Conservation (phyloP, 225 moss, liverwort and hornwort genomes). For the Sphagnum contortum region DNA sequence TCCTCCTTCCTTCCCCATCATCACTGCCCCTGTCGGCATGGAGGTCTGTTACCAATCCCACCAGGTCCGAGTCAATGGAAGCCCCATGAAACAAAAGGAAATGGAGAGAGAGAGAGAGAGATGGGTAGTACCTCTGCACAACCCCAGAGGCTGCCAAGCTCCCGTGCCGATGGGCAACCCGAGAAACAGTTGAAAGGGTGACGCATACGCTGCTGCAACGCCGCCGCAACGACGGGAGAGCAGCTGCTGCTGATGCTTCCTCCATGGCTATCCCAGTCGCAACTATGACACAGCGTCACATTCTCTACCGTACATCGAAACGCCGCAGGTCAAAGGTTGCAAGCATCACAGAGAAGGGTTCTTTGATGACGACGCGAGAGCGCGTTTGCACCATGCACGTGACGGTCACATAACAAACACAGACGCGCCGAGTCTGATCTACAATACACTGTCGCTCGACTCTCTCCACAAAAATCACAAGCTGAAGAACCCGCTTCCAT, state of each 20-base stretch:
- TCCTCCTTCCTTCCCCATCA: too few relatives aligned
- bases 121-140: slow-evolving; percentile 9
- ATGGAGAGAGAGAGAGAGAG: too few relatives aligned
- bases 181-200: slow-evolving; percentile 23
- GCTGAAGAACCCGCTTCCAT: background rate
- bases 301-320: slow-evolving; percentile 30
- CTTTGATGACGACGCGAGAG: slow-evolving; percentile 43
- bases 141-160: slow-evolving; percentile 39
- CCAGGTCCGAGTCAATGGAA: too few relatives aligned
- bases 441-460: slow-evolving; percentile 45
- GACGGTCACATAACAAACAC: slow-evolving; percentile 50
- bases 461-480: slow-evolving; percentile 44
- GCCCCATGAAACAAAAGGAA: too few relatives aligned
- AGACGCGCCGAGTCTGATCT: slow-evolving; percentile 42
- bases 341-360: slow-evolving; percentile 44
- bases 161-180: slow-evolving; percentile 44
- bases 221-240: slow-evolving; percentile 23
- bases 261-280: slow-evolving; percentile 30
- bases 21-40: too few relatives aligned
- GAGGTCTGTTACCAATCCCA: too few relatives aligned
- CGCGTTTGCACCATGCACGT: slow-evolving; percentile 46
- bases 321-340: slow-evolving; percentile 37
- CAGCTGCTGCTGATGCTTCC: background rate
- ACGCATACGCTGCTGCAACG: slow-evolving; percentile 1
- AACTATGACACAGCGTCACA: slow-evolving; percentile 29